Conservation (phyloP, 2,329 filamentous ascomycete species). For the Penicillium brasilianum region DNA sequence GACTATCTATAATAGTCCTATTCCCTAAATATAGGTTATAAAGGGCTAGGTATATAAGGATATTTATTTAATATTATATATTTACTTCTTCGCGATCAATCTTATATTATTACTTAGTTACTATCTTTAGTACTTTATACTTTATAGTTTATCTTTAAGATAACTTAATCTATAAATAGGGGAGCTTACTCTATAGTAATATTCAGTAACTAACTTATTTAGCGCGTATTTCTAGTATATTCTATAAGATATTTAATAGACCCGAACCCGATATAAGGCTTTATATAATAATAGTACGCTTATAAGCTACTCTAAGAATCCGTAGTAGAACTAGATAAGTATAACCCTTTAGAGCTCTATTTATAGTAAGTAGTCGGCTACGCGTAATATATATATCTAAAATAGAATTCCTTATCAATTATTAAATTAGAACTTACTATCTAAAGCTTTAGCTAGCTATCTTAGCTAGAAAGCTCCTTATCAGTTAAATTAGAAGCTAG, state of each 20-base stretch:
- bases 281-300: conserved; percentile 1
- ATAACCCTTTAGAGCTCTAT: not conserved
- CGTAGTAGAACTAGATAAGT: conserved; percentile 5
- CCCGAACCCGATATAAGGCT: not conserved
- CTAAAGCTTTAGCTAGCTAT: too few species aligned
- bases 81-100: conserved; percentile 10
- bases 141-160: conserved; percentile 4
- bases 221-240: conserved; percentile 2
- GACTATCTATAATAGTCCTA: too few species aligned
- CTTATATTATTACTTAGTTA: conserved; percentile 3
- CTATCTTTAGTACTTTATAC: conserved; percentile 7
- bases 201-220: conserved; percentile 3
- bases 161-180: conserved; percentile 3
- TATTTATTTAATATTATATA: not conserved
- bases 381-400: too few species aligned
- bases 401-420: too few species aligned
- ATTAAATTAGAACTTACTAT: too few species aligned
- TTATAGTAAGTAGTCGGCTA: conserved; percentile 1
- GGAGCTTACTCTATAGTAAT: not conserved
- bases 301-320: conserved; percentile 1
- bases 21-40: too few species aligned
- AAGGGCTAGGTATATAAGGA: not conserved
- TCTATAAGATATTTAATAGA: conserved; percentile 4
- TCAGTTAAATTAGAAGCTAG: too few species aligned
- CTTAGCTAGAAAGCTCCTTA: too few species aligned